Conservation (phyloP, 2,329 filamentous ascomycete genomes). For the Neonectria faginata region DNA sequence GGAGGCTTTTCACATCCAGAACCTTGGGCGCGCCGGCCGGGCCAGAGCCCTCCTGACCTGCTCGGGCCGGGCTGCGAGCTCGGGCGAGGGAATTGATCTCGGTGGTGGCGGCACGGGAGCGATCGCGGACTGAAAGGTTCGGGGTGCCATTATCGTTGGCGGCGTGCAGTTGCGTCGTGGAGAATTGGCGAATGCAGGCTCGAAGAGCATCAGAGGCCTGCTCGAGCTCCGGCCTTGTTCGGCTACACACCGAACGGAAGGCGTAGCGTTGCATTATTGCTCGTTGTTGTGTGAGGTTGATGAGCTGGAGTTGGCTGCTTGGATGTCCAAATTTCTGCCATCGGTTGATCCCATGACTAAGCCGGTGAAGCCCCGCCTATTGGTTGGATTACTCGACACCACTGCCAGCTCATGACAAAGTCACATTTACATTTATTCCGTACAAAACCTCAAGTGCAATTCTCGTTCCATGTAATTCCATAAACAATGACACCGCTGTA, state of each 20-base stretch:
- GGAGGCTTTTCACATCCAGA: constrained; percentile 55
- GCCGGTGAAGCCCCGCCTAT: constrained; percentile 23
- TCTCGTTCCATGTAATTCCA: not conserved
- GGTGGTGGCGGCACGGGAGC: constrained; percentile 50
- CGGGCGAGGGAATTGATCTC: constrained; percentile 50
- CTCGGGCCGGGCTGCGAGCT: constrained; percentile 29
- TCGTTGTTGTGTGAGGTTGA: constrained; percentile 35
- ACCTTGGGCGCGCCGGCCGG: constrained; percentile 48
- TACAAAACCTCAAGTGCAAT: not conserved
- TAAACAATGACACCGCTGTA: constrained; percentile 30
- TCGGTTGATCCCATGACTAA: constrained; percentile 38
- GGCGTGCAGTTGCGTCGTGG: constrained; percentile 52
- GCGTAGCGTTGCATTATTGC: constrained; percentile 53
- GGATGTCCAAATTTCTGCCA: constrained; percentile 42
- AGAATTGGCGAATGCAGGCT: constrained; percentile 53
- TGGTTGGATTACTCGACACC: constrained; percentile 23
- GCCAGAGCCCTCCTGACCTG: constrained; percentile 8
- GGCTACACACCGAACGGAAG: constrained; percentile 53
- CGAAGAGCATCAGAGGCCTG: constrained; percentile 48
- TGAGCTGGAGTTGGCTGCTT: constrained; percentile 27
- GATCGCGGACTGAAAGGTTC: constrained; percentile 45
- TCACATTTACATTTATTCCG: not conserved
- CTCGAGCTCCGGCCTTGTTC: constrained; percentile 51
- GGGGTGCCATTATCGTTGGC: constrained; percentile 44
- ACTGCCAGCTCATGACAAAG: not conserved